Evolutionary conservation across 225 moss, liverwort and hornwort genomes (phyloP).

Genomic region (Asterella californica): DNA sequence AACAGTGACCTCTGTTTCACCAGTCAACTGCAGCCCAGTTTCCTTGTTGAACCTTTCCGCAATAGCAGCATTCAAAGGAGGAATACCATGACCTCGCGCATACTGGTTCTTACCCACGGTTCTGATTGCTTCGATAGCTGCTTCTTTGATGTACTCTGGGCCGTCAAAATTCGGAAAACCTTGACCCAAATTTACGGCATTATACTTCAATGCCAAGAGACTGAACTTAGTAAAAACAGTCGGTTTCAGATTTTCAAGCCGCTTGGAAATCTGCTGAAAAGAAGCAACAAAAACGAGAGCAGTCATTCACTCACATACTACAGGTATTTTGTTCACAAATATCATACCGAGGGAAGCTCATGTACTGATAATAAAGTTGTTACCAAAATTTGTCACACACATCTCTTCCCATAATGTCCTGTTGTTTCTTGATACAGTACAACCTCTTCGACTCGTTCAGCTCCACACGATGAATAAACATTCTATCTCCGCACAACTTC

Average conservation of each 20-base stretch:
- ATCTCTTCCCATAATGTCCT: background rate
- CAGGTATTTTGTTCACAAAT: background rate
- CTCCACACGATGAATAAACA: background rate
- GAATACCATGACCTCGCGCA: constrained; percentile 78
- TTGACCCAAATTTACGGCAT: constrained; percentile 92
- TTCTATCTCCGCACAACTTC: background rate
- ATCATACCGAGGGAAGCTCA: no score
- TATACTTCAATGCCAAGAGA: constrained; percentile 72
- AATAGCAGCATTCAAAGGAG: constrained; percentile 71
- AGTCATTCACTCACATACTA: background rate
- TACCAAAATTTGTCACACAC: background rate
- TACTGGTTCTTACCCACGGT: constrained; percentile 83
- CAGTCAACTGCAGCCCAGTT: constrained; percentile 61
- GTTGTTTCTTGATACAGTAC: background rate
- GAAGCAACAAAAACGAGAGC: background rate
- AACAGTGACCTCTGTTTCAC: constrained; percentile 80
- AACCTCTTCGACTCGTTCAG: background rate
- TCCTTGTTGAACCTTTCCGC: constrained; percentile 79
- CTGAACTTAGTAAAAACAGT: constrained; percentile 94
- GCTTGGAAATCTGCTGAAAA: constrained; percentile 63
- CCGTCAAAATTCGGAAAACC: constrained; percentile 98
- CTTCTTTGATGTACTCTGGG: constrained; percentile 90
- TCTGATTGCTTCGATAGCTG: constrained; percentile 78
- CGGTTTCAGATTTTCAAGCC: constrained; percentile 77
- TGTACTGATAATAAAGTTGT: background rate